Percentiles rank a stretch among this genome's conserved stretches.
phyloP scores from a whole-genome alignment of 2,329 filamentous ascomycete genomes.

The Claviceps spartinae region DNA sequence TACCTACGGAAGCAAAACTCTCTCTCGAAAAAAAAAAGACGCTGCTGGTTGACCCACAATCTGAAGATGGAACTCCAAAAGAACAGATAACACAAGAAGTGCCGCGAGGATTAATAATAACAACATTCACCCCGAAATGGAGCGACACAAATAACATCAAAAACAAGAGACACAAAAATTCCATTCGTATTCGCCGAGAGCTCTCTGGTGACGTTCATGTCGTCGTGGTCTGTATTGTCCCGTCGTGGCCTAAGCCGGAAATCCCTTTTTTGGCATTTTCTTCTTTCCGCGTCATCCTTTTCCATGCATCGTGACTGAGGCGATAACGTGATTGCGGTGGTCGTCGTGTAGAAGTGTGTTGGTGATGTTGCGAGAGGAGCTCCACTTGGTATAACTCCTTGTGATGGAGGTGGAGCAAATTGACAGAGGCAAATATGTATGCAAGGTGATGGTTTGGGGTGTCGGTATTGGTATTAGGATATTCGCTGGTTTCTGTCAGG shows the following conservation, averaged over 20 bases:
- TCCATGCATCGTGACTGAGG: not conserved
- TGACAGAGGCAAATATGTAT: too few species aligned
- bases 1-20: too few species aligned
- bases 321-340: not conserved
- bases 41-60: too few species aligned
- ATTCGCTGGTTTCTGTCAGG: not conserved
- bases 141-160: not conserved
- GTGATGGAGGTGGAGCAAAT: too few species aligned
- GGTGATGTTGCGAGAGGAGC: too few species aligned
- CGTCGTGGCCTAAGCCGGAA: not conserved
- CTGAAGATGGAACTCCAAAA: too few species aligned
- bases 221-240: not conserved
- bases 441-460: too few species aligned
- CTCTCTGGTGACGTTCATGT: not conserved
- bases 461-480: not conserved
- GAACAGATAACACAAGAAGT: too few species aligned
- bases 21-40: too few species aligned
- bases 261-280: not conserved
- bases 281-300: not conserved
- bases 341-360: not conserved
- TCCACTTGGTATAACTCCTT: too few species aligned
- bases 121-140: not conserved
- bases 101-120: too few species aligned
- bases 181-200: not conserved
- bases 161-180: not conserved